Percentiles rank a stretch among this genome's conserved stretches.
Conservation (phyloP, 2,329 filamentous ascomycete species). For the Penicillium sclerotiorum region DNA sequence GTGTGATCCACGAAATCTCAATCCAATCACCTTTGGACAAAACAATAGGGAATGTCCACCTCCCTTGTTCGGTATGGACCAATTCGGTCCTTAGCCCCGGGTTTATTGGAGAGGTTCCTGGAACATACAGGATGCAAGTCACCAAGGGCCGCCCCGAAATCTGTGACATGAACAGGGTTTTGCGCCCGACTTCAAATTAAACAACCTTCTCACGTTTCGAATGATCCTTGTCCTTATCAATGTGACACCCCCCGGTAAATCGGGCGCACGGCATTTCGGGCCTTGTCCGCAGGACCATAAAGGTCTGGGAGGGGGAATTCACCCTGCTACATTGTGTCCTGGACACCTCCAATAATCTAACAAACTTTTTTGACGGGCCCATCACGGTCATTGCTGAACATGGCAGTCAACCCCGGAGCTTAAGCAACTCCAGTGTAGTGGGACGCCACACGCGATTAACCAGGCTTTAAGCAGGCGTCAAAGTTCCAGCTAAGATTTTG, state of each 20-base stretch:
- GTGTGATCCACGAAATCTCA: slow-evolving; percentile 1
- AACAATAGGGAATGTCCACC: neutral
- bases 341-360: too few species aligned
- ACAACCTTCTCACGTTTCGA: too few species aligned
- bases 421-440: slow-evolving; percentile 1
- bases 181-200: neutral
- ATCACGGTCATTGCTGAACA: neutral
- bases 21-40: neutral
- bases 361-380: neutral
- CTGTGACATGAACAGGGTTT: neutral
- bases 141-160: neutral
- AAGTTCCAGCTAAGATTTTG: slow-evolving; percentile 6
- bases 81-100: neutral
- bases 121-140: neutral
- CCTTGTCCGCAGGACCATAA: slow-evolving; percentile 4
- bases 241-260: slow-evolving; percentile 12
- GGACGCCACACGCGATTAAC: slow-evolving; percentile 11
- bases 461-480: slow-evolving; percentile 9
- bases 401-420: slow-evolving; percentile 13
- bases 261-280: slow-evolving; percentile 5
- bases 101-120: neutral
- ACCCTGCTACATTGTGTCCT: too few species aligned
- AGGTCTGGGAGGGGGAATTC: too few species aligned
- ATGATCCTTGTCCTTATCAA: slow-evolving; percentile 13
- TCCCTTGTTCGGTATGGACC: neutral